Percentiles rank a stretch among this genome's conserved stretches.
These are phyloP conservation scores for Botrytis hyacinthi DNA, from an alignment of 2,329 filamentous ascomycete genomes.

Conservation along the genomic window DNA sequence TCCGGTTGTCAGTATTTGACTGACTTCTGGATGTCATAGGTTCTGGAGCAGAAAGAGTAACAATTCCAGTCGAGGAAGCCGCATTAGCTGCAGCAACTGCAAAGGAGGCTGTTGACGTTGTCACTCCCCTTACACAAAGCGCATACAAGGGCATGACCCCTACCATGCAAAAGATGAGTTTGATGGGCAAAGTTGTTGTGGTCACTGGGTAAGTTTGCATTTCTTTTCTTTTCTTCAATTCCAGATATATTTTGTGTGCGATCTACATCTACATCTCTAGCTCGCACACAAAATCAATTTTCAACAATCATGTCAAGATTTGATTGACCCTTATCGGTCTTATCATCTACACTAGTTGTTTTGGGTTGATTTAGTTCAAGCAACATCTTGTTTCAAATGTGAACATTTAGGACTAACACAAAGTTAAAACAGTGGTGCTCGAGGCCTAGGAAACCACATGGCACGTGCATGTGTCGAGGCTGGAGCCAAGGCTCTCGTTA, in stretches of 20 bases:
- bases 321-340: background rate
- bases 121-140: slow-evolving; percentile 50
- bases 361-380: background rate
- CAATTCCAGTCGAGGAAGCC: slow-evolving; percentile 32
- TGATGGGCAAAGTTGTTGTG: slow-evolving; percentile 69
- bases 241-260: background rate
- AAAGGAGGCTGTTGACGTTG: slow-evolving; percentile 24
- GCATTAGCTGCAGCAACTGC: slow-evolving; percentile 8
- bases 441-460: slow-evolving; percentile 77
- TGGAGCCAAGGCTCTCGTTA: slow-evolving; percentile 69
- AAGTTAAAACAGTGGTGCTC: slow-evolving; percentile 57
- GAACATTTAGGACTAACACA: background rate
- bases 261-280: background rate
- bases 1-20: background rate
- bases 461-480: slow-evolving; percentile 74
- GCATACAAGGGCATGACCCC: slow-evolving; percentile 57
- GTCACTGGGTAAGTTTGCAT: slow-evolving; percentile 62
- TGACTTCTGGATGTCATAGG: slow-evolving; percentile 6
- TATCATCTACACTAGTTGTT: slow-evolving; percentile 1
- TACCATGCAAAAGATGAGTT: slow-evolving; percentile 67
- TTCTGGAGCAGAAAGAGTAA: slow-evolving; percentile 27
- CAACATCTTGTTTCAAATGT: background rate
- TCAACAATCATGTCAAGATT: background rate
- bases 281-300: background rate
- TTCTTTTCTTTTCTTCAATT: background rate